These are phyloP conservation scores for Drechmeria coniospora DNA, from an alignment of 2,329 filamentous ascomycete species.

Conservation along the genomic window DNA sequence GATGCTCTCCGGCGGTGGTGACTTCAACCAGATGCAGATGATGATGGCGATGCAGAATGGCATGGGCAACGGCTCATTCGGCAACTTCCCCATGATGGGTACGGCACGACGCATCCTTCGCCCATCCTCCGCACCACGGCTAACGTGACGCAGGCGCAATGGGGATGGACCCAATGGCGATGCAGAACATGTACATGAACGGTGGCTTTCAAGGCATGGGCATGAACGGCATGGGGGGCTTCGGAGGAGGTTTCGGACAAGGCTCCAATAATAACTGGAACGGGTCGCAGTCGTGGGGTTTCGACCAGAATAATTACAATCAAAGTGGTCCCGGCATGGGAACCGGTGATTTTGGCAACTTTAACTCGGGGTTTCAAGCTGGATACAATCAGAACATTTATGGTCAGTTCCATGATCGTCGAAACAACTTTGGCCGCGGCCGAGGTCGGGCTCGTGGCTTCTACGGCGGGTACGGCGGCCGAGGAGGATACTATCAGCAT, in stretches of 20 bases:
- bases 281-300: constrained; percentile 69
- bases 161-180: constrained; percentile 68
- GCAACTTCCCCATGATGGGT: constrained; percentile 74
- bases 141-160: constrained; percentile 63
- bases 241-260: constrained; percentile 44
- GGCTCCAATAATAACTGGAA: constrained; percentile 68
- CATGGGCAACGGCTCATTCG: constrained; percentile 40
- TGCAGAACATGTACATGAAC: constrained; percentile 68
- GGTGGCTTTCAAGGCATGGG: constrained; percentile 66
- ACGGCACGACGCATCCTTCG: neutral
- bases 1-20: constrained; percentile 44
- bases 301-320: constrained; percentile 81
- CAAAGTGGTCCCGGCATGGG: constrained; percentile 71
- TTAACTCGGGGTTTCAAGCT: constrained; percentile 64
- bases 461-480: constrained; percentile 37
- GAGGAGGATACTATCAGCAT: constrained; percentile 35
- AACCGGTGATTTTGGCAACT: constrained; percentile 65
- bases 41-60: constrained; percentile 64
- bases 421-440: constrained; percentile 49
- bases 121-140: constrained; percentile 5
- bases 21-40: constrained; percentile 67
- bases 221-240: constrained; percentile 63
- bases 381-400: constrained; percentile 75
- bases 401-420: constrained; percentile 65
- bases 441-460: constrained; percentile 52